Evolutionary conservation across 1,284 basidiomycete species (phyloP), one percentile per base, ranked within the genome.

Genomic region (Prillingera fragicola): DNA sequence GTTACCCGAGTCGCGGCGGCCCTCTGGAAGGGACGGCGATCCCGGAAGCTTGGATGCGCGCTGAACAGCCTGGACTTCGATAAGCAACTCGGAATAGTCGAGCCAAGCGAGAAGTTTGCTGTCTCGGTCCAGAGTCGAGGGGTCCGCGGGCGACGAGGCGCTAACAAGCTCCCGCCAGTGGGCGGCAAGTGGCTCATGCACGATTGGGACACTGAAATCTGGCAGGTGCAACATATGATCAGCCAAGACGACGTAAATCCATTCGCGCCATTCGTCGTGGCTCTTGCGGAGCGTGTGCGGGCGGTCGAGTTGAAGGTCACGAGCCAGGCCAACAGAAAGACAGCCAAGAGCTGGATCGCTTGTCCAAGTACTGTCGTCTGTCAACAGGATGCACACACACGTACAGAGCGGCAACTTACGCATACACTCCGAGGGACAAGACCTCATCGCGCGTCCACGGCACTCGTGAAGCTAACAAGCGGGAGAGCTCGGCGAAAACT

Each of bases 91-190:
- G 15, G 66, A 58, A 41, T 64, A 67, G 50, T 70, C 68, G 15
- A 69, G 46, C 69, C 69, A 71, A 4, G 65, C 63, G n/a, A 70
- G 57, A 8, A 71, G 47, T 50, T 67, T 69, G 15, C 57, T 50
- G 48, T 71, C 68, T 12, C 67, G 52, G 54, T 71, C 69, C 21
- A 63, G 50, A 3, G 62, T 61, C 0, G 56, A 59, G 3, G 62
- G 62, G 31, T 68, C 63, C 2, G 49, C 33, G 1, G 61, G 48
- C 10, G 50, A 37, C 1, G 52, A 38, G 5, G 46, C 38, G 14
- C 45, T 43, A 9, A 70, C 56, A 13, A 60, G 51, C 6, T 67
- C 64, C 21, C 67, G 52, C 69, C 69, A 71, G 13, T 53, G 43
- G 5, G 43, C 40, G 4, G 59, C 49, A 6, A 69, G 43, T 2